Base-by-base conservation (phyloP, 352 stramenopile genomes). In the Phytophthora pinifolia region DNA sequence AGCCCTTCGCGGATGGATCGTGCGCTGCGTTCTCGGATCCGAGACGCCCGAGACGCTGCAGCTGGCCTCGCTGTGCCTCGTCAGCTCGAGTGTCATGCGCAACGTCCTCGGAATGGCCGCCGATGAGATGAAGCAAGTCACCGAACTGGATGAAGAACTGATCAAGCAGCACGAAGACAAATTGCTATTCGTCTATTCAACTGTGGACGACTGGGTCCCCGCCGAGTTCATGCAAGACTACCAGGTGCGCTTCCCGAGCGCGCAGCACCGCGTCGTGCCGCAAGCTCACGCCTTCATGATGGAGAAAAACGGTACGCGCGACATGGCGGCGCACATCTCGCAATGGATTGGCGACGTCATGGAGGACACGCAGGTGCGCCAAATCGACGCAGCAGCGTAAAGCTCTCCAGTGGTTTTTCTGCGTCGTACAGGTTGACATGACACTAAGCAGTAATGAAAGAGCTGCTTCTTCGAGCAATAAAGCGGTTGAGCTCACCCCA, bases 251-350 rank as follows among this genome's bases (percentile, higher is more conserved):
- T 89, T 88, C 44, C 47, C 57, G 6, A 67, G 72, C 3, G 71
- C 67, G 5, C 60, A 67, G 13, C 75, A 87, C 51, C 69, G 72
- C 14, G 46, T 87, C 34, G 64, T 89, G 12, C 68, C 74, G 2
- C 72, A 88, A 65, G 58, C 59, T 38, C 81, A 91, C 37, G 81
- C 72, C n/a, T 91, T 91, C 52, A 91, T 91, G 81, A 86, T 89
- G 76, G 77, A 85, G 30, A 25, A 17, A 0, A 73, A 86, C 25
- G 81, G 81, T 37, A 78, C 78, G 56, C 61, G 65, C 10, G 76
- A 86, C 44, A 91, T 91, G 78, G 76, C 74, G 9, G 68, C 57
- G 13, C 76, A 83, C 44, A 87, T 86, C 17, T 74, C 67, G 6
- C 64, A 75, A 36, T 89, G 76, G 74, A 48, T 91, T 18, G 51